Evolutionary conservation across 2,329 filamentous ascomycete genomes (phyloP), one percentile per base, ranked within the genome.

Genomic region (Paecilomyces niveus): DNA sequence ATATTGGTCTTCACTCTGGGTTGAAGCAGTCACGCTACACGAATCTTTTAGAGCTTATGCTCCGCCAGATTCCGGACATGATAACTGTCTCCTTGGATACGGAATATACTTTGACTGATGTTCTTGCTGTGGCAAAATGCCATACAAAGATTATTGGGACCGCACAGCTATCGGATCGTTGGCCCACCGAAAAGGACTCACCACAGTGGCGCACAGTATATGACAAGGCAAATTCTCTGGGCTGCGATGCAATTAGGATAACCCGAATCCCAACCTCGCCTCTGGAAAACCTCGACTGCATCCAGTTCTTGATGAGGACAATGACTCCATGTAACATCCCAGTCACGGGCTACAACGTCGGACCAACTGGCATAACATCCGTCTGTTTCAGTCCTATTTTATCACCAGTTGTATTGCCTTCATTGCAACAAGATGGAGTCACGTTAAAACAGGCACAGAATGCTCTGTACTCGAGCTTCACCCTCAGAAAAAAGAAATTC

Each of bases 271-370:
- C 54, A 9, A 52, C n/a, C 8, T 56, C 45, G 2, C 31, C 54
- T 8, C 32, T 58, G 21, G 60, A 64, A 18, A 61, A 65, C 35
- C 11, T 62, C 3, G 26, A 54, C 15, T 62, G 60, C 33, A 9
- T 65, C 2, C 35, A 56, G 15, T 60, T 60, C 39, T 29, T 57
- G 10, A 57, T 59, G 8, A 55, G 58, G 3, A 26, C 55, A 11
- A 21, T 45, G 15, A 6, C 15, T 5, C 39, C 39, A 45, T 29
- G 22, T 10, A 18, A 54, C 4, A 32, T 65, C 24, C 62, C 64
- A 11, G 60, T 64, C 1, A 63, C 65, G 29, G 65, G 63, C 18
- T 68, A 68, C 53, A 68, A 68, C 22, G 62, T 54, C 1, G 61
- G 64, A 13, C 21, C 51, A 4, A 18, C 55, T 2, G 67, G 66